Evolutionary conservation across 2,329 filamentous ascomycete genomes (phyloP), one percentile per base, ranked within the genome.

Genomic region (Sporothrix curviconia): DNA sequence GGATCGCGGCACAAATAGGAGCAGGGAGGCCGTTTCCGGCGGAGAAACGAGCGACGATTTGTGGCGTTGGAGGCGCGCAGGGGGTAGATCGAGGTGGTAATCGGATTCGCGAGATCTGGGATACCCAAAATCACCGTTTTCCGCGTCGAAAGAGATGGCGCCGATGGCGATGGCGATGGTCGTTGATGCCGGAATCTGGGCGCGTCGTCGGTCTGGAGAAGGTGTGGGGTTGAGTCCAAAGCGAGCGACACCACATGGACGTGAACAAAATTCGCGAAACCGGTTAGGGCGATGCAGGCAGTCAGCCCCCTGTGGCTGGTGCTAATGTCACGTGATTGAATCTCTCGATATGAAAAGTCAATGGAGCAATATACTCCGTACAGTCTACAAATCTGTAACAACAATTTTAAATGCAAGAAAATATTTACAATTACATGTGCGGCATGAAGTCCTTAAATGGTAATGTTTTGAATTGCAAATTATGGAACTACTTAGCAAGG

Each of bases 191-290:
- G 52, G 40, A 43, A 51, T 56, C 46, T 55, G 57, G 57, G 54
- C 57, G 57, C 57, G 57, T 56, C 52, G 51, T 58, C 51, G 19
- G 36, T 34, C 30, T 46, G 44, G 57, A 49, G 54, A 55, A 55
- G 42, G 57, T 59, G 57, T 59, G 57, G 57, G 57, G 57, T 59
- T 59, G 51, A 49, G 43, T 34, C 32, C 54, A 34, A 55, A 44
- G 32, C n/a, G 42, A 42, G 43, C 39, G 44, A 22, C 37, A 55
- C 28, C 40, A 44, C 28, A 44, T 43, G 25, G 51, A 53, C 51
- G 22, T 28, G 50, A 17, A 43, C 37, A 14, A 36, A 46, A 39
- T 46, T 43, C 52, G 52, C 52, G 42, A 55, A 54, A 54, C n/a
- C 22, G 51, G 51, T 44, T 54, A 54, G 51, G 51, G 14, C 28